Evolutionary conservation across 306 rosid genomes (phyloP), one percentile per base, ranked within the genome.

Genomic region (Dryas octopetala): DNA sequence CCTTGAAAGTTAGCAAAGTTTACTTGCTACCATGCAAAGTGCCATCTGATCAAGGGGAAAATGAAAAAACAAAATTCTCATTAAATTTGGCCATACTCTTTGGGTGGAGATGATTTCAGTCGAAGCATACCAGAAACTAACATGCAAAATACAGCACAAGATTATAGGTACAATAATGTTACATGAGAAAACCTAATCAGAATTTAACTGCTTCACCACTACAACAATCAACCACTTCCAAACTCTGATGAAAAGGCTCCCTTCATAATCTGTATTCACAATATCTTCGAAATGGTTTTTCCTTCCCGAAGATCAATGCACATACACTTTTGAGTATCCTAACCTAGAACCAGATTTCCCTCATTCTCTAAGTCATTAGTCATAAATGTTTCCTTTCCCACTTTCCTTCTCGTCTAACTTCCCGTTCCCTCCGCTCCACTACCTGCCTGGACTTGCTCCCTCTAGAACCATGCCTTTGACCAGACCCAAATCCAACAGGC

Each of bases 301-400:
- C 13, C 9, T 0, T 0, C 19, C 26, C 6, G 19, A 5, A 53
- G 59, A n/a, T 57, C 62, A 57, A 1, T 7, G 28, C 28, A 52
- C 16, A 43, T 6, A 17, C 50, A 53, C 49, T 4, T 32, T 32
- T 1, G 7, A 19, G 19, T 7, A 44, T 55, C 26, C 44, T 57
- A 57, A 44, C 54, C 75, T 6, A 44, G 14, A 55, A 19, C 53
- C 44, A 23, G 44, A 57, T 4, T 7, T 19, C 26, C 51, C 38
- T 6, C 75, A 19, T 26, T 70, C 17, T 16, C 65, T 17, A 10
- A 40, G 48, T 14, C 66, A 48, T 6, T 10, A 32, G 78, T 77
- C 83, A 87, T 71, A 45, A 90, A 82, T 91, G 97, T 78, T 93
- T 93, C 74, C 98, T 89, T 88, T 93, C 98, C 98, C 98, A 93